These are phyloP conservation scores for Peronospora belbahrii DNA, from an alignment of 352 stramenopile species.

Conservation along the genomic window DNA sequence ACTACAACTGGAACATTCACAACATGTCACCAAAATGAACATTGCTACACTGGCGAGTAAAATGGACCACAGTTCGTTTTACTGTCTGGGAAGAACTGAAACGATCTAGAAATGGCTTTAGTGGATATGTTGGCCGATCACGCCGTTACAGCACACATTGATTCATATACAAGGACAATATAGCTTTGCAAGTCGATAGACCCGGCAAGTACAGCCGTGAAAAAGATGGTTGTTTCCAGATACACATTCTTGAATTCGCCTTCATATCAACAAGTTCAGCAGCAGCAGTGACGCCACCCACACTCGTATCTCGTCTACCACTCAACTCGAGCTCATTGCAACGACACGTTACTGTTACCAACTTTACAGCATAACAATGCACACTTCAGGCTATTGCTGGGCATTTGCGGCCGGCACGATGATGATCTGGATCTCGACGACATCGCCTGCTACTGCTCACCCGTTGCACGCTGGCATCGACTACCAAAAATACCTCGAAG, in stretches of 20 bases:
- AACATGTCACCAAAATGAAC: no score
- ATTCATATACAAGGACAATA: no score
- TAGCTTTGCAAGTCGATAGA: no score
- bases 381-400: conserved; percentile 7
- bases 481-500: conserved; percentile 38
- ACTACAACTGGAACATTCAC: no score
- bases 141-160: no score
- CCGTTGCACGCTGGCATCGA: conserved; percentile 42
- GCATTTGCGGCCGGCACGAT: background rate
- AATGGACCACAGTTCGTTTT: conserved; percentile 8
- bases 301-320: no score
- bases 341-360: background rate
- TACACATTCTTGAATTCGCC: conserved; percentile 19
- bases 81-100: conserved; percentile 9
- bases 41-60: no score
- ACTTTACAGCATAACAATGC: conserved; percentile 7
- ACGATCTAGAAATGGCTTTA: conserved; percentile 11
- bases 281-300: no score
- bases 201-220: no score
- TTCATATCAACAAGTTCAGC: conserved; percentile 12
- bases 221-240: no score
- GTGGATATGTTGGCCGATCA: background rate
- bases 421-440: conserved; percentile 2
- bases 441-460: conserved; percentile 3
- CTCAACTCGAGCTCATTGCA: no score